Percentiles rank a stretch among this genome's conserved stretches.
These are phyloP conservation scores for Pilobolus umbonatus DNA, from an alignment of 192 early-diverging fungal species.

Conservation along the genomic window DNA sequence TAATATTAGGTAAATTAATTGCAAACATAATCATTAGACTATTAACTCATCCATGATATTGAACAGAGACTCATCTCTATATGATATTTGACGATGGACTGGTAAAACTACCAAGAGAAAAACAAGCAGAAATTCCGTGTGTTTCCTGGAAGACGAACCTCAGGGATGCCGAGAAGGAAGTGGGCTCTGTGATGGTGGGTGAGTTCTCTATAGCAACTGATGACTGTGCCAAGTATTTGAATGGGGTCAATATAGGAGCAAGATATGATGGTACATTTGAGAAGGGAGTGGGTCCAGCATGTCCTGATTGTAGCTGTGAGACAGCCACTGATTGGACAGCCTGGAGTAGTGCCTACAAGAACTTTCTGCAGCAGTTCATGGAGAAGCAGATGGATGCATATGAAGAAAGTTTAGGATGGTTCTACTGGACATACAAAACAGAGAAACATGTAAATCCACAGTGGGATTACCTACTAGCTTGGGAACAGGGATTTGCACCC, in stretches of 20 bases:
- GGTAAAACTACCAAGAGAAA: conserved; percentile 21
- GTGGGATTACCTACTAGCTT: conserved; percentile 66
- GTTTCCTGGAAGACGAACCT: conserved; percentile 20
- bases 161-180: conserved; percentile 30
- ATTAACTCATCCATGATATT: too few species aligned
- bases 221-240: conserved; percentile 71
- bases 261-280: conserved; percentile 61
- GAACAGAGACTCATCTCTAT: conserved; percentile 45
- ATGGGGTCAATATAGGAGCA: conserved; percentile 54
- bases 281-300: conserved; percentile 26
- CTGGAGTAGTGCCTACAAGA: conserved; percentile 41
- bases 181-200: conserved; percentile 62
- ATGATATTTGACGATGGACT: conserved; percentile 42
- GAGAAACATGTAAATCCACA: conserved; percentile 57
- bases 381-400: conserved; percentile 60
- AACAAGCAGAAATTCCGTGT: conserved; percentile 28
- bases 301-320: conserved; percentile 54
- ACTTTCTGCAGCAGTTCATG: conserved; percentile 45
- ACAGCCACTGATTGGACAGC: conserved; percentile 39
- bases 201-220: conserved; percentile 68
- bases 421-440: conserved; percentile 71
- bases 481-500: conserved; percentile 61
- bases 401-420: conserved; percentile 57
- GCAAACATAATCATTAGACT: too few species aligned
- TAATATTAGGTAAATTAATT: conserved; percentile 38